Base-by-base conservation (phyloP, 2,329 filamentous ascomycete species). In the Graphium sp. region DNA sequence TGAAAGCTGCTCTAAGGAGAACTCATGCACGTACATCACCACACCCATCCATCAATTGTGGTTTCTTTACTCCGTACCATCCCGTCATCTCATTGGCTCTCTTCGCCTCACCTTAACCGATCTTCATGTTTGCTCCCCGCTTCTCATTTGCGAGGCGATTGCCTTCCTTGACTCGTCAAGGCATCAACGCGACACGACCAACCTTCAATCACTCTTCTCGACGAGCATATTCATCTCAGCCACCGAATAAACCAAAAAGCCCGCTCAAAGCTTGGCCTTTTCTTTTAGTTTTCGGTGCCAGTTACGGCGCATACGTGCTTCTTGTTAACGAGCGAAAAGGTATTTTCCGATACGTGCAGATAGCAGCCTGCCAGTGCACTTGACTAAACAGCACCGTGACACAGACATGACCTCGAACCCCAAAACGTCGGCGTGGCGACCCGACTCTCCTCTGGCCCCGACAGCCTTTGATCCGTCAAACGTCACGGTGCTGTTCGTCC, bases 401-500 rank as follows among this genome's bases (percentile, higher is more conserved):
- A 24, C 17, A 32, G 30, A 32, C 14, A 32, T 32, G 30, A 15
- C n/a, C 26, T n/a, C 18, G 16, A 17, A 14, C 15, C n/a, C 5
- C 12, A 19, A 8, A n/a, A 25, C 19, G n/a, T 16, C 31, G 8
- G 14, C 26, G 7, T 23, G 28, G 15, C 12, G 7, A 15, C 18
- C 30, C 15, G 12, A n/a, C 25, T 12, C 13, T 14, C 21, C 6
- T 7, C 12, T 5, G n/a, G 9, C 21, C 12, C n/a, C 26, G 14
- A 7, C 21, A n/a, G 12, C 17, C 10, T 16, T 23, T 26, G 19
- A 12, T 22, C 18, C 12, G n/a, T 22, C 43, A 13, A 44, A 84
- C 34, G 81, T 91, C 18, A 89, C 83, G n/a, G 85, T 95, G 34
- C 60, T 98, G 52, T 95, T 93, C 60, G 83, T 95, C 37, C 83